A percentile compares a stretch with the other conserved stretches of the same genome.
Conservation (phyloP, 2,329 filamentous ascomycete species). For the Tetracladium maxilliforme region DNA sequence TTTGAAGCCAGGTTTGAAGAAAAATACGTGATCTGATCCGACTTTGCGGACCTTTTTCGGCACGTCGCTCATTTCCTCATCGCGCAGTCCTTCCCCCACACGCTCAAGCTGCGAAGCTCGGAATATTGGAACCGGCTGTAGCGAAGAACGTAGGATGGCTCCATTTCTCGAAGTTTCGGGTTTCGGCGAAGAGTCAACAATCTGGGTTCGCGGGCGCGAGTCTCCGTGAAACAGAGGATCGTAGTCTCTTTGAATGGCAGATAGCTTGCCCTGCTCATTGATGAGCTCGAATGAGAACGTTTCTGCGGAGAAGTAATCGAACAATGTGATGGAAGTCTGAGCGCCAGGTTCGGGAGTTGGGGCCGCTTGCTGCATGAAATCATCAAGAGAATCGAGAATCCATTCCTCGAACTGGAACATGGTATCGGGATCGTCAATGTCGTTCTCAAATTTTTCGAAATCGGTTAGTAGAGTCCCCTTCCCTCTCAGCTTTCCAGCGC, state of each 20-base stretch:
- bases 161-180: too few species aligned
- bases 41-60: constrained; percentile 5
- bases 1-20: constrained; percentile 5
- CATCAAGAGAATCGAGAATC: constrained; percentile 6
- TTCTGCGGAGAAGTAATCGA: constrained; percentile 5
- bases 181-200: too few species aligned
- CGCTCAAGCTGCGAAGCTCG: constrained; percentile 3
- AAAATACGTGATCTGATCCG: constrained; percentile 5
- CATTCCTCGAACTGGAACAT: constrained; percentile 8
- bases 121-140: constrained; percentile 4
- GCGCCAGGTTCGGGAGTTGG: too few species aligned
- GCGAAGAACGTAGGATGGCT: constrained; percentile 3
- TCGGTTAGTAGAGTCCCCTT: constrained; percentile 4
- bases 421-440: constrained; percentile 4
- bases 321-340: too few species aligned
- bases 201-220: too few species aligned
- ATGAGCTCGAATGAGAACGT: constrained; percentile 5
- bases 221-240: too few species aligned
- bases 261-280: constrained; percentile 4
- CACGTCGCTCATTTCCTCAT: constrained; percentile 5
- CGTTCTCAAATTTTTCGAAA: constrained; percentile 3
- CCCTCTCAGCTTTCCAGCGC: constrained; percentile 4
- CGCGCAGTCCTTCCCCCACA: constrained; percentile 4
- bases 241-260: constrained; percentile 3
- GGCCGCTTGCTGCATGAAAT: too few species aligned